phyloP scores from a whole-genome alignment of 139 green algal genomes.

The Tetradesmus obliquus region DNA sequence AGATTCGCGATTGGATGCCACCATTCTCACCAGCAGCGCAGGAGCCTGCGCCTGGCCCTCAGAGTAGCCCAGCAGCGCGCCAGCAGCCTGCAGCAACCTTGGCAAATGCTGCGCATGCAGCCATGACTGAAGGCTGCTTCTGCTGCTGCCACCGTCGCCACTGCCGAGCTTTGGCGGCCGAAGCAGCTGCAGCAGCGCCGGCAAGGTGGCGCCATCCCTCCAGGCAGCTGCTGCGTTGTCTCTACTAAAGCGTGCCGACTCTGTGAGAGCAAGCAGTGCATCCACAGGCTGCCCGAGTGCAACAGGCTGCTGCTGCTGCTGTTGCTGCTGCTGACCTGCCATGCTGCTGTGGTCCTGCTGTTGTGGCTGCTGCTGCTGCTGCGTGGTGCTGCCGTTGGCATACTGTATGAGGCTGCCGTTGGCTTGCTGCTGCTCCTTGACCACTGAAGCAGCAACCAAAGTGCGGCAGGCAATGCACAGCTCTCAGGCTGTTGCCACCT shows the following conservation, averaged over 20 bases:
- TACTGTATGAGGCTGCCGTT: conserved; percentile 29
- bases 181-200: conserved; percentile 16
- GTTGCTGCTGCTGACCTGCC: conserved; percentile 19
- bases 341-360: background rate
- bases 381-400: background rate
- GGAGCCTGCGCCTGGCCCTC: background rate
- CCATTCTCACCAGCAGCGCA: background rate
- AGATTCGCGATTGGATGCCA: background rate
- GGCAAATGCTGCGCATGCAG: background rate
- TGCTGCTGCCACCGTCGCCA: background rate
- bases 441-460: conserved; percentile 1
- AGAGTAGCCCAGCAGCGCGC: conserved; percentile 9
- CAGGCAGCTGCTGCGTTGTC: conserved; percentile 35
- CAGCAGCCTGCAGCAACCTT: conserved; percentile 1
- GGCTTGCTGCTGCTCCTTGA: conserved; percentile 34
- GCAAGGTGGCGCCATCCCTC: background rate
- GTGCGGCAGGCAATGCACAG: background rate
- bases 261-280: conserved; percentile 23
- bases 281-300: background rate
- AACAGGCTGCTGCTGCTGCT: conserved; percentile 17
- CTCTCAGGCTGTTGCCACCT: background rate
- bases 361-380: background rate
- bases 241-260: background rate
- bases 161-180: background rate
- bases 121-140: background rate